Percentiles rank a stretch among this genome's conserved stretches.
Conservation (phyloP, 192 early-diverging fungal species). For the Endogone sp. region DNA sequence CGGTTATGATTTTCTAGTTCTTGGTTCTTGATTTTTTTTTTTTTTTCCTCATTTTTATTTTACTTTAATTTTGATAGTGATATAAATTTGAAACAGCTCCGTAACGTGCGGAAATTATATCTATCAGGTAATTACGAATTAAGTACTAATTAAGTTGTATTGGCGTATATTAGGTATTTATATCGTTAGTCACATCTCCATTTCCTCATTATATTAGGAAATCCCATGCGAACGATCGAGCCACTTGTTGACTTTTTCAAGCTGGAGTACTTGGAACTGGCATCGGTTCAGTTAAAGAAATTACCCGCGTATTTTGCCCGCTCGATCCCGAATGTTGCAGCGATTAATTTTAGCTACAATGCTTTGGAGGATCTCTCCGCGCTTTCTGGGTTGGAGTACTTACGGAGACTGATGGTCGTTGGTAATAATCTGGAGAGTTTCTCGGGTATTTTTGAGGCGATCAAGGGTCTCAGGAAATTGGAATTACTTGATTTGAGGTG, state of each 20-base stretch:
- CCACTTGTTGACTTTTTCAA: conserved; percentile 32
- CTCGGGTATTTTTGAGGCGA: conserved; percentile 4
- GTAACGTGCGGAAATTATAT: conserved; percentile 26
- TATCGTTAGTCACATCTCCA: too few relatives aligned
- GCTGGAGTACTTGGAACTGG: conserved; percentile 33
- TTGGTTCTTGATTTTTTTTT: background rate
- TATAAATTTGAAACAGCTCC: conserved; percentile 30
- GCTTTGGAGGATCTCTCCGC: conserved; percentile 25
- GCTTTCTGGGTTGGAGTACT: conserved; percentile 24
- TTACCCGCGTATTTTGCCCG: conserved; percentile 23
- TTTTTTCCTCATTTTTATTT: background rate
- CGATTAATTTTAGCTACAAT: conserved; percentile 31
- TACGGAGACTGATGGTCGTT: conserved; percentile 31
- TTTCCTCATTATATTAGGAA: conserved; percentile 7
- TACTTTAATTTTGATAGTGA: background rate
- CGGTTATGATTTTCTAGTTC: background rate
- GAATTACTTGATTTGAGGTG: background rate
- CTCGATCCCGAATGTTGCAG: conserved; percentile 28
- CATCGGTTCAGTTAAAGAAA: conserved; percentile 26
- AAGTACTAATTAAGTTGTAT: too few relatives aligned
- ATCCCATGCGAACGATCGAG: conserved; percentile 27
- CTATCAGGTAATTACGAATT: conserved; percentile 28
- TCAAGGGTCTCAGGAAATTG: background rate
- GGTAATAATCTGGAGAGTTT: conserved; percentile 33
- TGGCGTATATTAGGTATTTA: too few relatives aligned